Evolutionary conservation across 1,139 yeast species (phyloP), one percentile per base, ranked within the genome.

Genomic region (Magnusiomyces clavatus): DNA sequence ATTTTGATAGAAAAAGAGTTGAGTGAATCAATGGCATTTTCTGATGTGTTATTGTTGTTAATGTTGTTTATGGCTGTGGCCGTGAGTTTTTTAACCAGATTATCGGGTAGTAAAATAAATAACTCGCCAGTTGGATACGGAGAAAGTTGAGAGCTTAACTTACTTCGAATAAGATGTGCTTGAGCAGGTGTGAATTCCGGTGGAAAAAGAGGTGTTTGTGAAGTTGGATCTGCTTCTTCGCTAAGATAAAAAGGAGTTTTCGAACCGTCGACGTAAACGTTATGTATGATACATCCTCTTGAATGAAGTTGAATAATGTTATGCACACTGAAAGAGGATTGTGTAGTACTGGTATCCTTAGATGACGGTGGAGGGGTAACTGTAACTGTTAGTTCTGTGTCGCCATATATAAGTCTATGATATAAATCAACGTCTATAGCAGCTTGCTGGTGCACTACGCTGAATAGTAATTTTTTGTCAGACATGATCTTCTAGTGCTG

Each of bases 341-440:
- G 20, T 34, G 48, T 17, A 6, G 42, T 19, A 37, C 13, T 24
- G 11, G 24, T 29, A 19, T 45, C 48, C 36, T 45, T 45, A 11
- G 42, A 45, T 13, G 48, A 19, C 12, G 38, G 13, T 12, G 54
- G 54, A 10, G 47, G 49, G 40, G 46, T 46, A 13, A 51, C 43
- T 6, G 54, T 50, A 13, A 90, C 73, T 1, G 94, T 84, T 39
- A 92, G 70, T 64, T 89, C 97, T 0, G 97, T 88, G 60, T 79
- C 76, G 13, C 97, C 98, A n/a, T 68, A 68, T 8, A 84, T 66
- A 36, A 69, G 63, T 54, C 75, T 73, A 39, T 71, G 69, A 14
- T 77, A 72, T 43, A 85, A 67, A 63, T 83, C 87, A n/a, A 85
- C 77, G 62, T 84, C 90, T 46, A 85, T 69, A 46, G 77, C 75